Base-by-base conservation (phyloP, 805 yeast species). In the Pichia cabralensis region DNA sequence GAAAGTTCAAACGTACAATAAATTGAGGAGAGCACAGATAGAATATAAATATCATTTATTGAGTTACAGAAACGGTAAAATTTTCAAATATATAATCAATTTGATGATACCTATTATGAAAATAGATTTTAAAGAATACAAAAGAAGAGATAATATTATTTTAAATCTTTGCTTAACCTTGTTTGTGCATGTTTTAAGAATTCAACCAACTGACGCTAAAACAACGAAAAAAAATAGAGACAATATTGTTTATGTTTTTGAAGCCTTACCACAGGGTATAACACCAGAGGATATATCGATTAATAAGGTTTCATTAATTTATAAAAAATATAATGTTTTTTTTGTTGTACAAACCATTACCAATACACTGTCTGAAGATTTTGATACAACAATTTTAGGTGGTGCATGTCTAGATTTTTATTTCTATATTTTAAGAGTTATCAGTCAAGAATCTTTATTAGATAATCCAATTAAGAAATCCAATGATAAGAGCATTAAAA, bases 141-240 rank as follows among this genome's bases (percentile, higher is more conserved):
- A 74, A 3, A 64, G 75, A 0, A 62, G 84, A 24, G 96, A 88
- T 45, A 75, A 75, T 38, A 77, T 77, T 28, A 69, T 88, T 11
- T 55, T 92, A 31, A 73, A 79, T 36, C 64, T 89, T 39, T 83
- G 80, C 19, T 57, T 88, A 12, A 73, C 72, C 33, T 74, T 92
- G 49, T 67, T 86, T 42, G 67, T 95, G 42, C 92, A 92, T 52
- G 46, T 92, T n/a, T 58, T 82, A 8, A 68, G 74, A 26, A 84
- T 89, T 22, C 85, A 80, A 44, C 89, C 88, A 0, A 74, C 80
- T 1, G 74, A 68, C 23, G 65, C 65, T 31, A 64, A 55, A 36
- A 32, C 60, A 6, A 36, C 56, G 9, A 59, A 65, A 26, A 28
- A 35, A n/a, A 34, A 30, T 20, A 26, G 42, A 17, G 37, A 29